A percentile compares a stretch with the other conserved stretches of the same genome.
Conservation (phyloP, 257 asterid genomes). For the Mentha longifolia region DNA sequence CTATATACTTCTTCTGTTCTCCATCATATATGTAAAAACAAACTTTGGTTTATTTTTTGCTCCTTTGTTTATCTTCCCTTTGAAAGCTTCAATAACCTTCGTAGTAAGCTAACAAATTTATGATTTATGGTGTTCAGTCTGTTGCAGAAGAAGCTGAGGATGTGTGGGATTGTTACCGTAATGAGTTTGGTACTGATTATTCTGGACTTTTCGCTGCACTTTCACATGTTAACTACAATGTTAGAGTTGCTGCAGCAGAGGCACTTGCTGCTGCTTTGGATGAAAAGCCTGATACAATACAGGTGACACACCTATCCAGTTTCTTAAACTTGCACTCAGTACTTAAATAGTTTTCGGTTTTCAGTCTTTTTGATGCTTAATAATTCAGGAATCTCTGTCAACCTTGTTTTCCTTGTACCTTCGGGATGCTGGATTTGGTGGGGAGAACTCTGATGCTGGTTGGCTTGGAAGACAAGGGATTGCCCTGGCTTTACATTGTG, state of each 20-base stretch:
- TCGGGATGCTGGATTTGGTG: slow-evolving; percentile 70
- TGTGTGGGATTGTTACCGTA: slow-evolving; percentile 90
- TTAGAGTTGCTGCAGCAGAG: slow-evolving; percentile 95
- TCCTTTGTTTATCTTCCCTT: neutral
- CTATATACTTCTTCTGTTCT: slow-evolving; percentile 17
- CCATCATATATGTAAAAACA: too few species aligned
- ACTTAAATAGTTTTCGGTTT: slow-evolving; percentile 29
- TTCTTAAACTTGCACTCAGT: slow-evolving; percentile 19
- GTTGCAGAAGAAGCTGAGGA: slow-evolving; percentile 92
- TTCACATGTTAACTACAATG: slow-evolving; percentile 81
- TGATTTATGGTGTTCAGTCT: slow-evolving; percentile 50
- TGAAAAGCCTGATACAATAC: slow-evolving; percentile 93
- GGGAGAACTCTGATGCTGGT: slow-evolving; percentile 64
- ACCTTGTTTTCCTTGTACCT: slow-evolving; percentile 84
- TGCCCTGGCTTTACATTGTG: slow-evolving; percentile 81
- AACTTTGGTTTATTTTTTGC: neutral
- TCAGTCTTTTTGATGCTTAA: slow-evolving; percentile 31
- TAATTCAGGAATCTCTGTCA: slow-evolving; percentile 82
- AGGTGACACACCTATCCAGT: slow-evolving; percentile 49
- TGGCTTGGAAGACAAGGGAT: slow-evolving; percentile 98
- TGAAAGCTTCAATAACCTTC: slow-evolving; percentile 12
- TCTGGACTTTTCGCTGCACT: slow-evolving; percentile 84
- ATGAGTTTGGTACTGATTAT: slow-evolving; percentile 89
- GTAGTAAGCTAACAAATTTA: slow-evolving; percentile 6
- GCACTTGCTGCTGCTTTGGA: slow-evolving; percentile 98